Evolutionary conservation across 345 rosid species (phyloP), one percentile per base, ranked within the genome.

Genomic region (Balakata baccata): DNA sequence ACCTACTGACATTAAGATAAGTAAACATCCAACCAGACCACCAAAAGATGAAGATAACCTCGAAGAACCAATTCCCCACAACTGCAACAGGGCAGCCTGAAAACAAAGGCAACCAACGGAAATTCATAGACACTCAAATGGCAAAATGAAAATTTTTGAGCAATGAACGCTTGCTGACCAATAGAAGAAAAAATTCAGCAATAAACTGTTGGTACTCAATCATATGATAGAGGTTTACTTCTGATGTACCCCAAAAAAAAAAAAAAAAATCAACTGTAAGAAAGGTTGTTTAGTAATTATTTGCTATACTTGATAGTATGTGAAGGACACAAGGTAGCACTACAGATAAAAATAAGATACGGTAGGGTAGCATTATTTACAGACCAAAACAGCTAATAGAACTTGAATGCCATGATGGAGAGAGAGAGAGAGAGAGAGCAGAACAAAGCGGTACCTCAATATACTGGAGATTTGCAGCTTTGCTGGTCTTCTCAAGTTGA

Each of bases 401-500:
- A 47, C 43, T 59, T 60, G 61, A 10, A 52, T 6, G n/a, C 5
- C 52, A 20, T 23, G 71, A 62, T 47, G 39, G 38, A 61, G 49
- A 56, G 57, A 68, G 50, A 46, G 16, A 20, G 52, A 17, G 7
- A 34, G 10, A 20, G 2, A 4, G 11, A 59, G 18, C 22, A 37
- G 3, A 63, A 20, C 17, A 50, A 41, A 57, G 22, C 11, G 9
- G n/a, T 57, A 94, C 98, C 97, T 89, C 89, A 0, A 84, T 78
- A 80, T 87, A 94, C 83, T 73, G 80, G 73, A 94, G 63, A 79
- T 90, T 94, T 69, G 86, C 84, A 71, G 80, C 97, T 85, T 86
- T 92, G 84, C 89, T 81, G 71, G 87, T 90, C 81, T 90, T 90
- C 86, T 92, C 97, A n/a, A 90, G 97, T 82, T 92, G 97, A 74